These are phyloP conservation scores for Canavalia gladiata DNA, from an alignment of 306 rosid species.

Conservation along the genomic window DNA sequence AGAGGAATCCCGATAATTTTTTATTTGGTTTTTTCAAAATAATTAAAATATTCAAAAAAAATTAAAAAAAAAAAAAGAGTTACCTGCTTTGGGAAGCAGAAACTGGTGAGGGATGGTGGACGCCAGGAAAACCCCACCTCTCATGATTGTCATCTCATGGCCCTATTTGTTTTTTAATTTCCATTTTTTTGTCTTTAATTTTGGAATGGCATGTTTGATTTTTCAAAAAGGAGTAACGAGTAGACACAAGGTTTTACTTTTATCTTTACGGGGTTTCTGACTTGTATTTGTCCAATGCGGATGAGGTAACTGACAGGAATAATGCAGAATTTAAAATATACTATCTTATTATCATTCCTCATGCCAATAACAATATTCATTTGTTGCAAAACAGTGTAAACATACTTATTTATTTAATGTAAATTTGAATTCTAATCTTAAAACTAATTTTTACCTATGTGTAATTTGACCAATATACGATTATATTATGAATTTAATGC, in stretches of 20 bases:
- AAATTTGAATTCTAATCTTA: neutral
- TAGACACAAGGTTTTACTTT: conserved; percentile 45
- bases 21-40: neutral
- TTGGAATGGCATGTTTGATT: conserved; percentile 47
- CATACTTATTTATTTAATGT: too few species aligned
- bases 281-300: conserved; percentile 41
- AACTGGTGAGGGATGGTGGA: conserved; percentile 35
- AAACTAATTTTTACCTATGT: neutral
- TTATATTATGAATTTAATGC: too few species aligned
- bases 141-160: conserved; percentile 52
- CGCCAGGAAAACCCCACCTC: conserved; percentile 36
- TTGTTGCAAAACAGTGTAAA: neutral
- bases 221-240: conserved; percentile 33
- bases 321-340: conserved; percentile 11
- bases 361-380: conserved; percentile 14
- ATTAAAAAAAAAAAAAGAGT: conserved; percentile 18
- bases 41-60: neutral
- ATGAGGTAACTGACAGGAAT: conserved; percentile 13
- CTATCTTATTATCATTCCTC: conserved; percentile 29
- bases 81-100: conserved; percentile 52
- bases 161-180: neutral
- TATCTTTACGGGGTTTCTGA: conserved; percentile 44
- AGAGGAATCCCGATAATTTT: conserved; percentile 58
- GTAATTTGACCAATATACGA: neutral
- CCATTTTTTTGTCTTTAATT: neutral